Base-by-base conservation (phyloP, 1,284 basidiomycete genomes). In the Leccinum insigne region DNA sequence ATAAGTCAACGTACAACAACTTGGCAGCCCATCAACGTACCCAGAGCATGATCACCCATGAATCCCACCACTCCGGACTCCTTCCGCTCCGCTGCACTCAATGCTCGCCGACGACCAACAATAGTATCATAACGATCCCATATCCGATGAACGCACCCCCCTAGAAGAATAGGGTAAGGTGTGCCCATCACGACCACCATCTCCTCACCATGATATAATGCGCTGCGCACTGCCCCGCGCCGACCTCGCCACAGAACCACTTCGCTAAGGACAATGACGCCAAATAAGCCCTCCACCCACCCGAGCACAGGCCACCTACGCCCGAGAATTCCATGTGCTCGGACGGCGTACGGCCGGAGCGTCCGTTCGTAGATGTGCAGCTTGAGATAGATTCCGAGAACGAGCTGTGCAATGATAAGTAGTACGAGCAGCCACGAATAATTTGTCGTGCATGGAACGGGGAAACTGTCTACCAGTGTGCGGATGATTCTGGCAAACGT, bases 1-100 rank as follows among this genome's bases (percentile, higher is more conserved):
- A 63, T 67, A 13, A 69, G 40, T 5, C 32, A 5, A 18, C 4
- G 57, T 29, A 2, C n/a, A n/a, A 5, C 7, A 29, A 23, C 23
- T 29, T 16, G 61, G 18, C 11, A 60, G 49, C n/a, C 11, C 13
- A 5, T 18, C 23, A 8, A 80, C 89, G 64, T 73, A 93, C 92
- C 95, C 95, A 97, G 38, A 91, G 79, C 78, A 89, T 90, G 68
- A 98, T 97, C 16, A 97, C 89, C 83, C 89, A 91, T 14, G 90
- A 93, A 78, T 98, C 96, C 82, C 94, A 90, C 86, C 90, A 96
- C 74, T 98, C 96, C 67, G 96, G 96, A 73, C 89, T 92, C 62
- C 83, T 82, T 35, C 87, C 87, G 61, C 82, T 89, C 49, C 86
- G 80, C 68, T 86, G 83, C 2, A 97, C 82, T 93, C 95, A 98